Evolutionary conservation across 192 early-diverging fungal genomes (phyloP), one percentile per base, ranked within the genome.

Genomic region (Pilaira anomala): DNA sequence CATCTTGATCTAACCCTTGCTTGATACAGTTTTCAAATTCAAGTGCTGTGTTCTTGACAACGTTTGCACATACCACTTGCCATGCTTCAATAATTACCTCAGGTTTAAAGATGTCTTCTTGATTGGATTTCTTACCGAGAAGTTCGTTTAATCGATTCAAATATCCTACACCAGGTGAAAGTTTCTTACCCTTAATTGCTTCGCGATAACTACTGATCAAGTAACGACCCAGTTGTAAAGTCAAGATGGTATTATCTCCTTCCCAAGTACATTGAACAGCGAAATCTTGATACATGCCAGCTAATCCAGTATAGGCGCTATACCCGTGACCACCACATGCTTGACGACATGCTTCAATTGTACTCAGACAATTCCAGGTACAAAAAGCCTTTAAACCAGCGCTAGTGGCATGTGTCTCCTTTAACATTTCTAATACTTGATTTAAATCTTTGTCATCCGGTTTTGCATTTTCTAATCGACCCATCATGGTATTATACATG

Each of bases 371-470:
- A 69, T 86, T 90, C 89, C 93, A 94, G 5, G 94, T 96, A 74
- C 91, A 93, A 69, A 94, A 93, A 44, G 91, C 92, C 77, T 96
- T 96, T 59, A 96, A 80, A 45, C 94, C 94, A 14, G 92, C 91
- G 46, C 85, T 87, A 48, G 94, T 94, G 22, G 91, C 91, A 68
- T 96, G 94, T 19, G 93, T 88, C 69, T 94, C 92, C 79, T 92
- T 95, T 61, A 95, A 82, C 33, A 81, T 81, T 63, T 90, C 88
- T 53, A 94, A 79, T 18, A 86, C 84, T 8, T 84, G 78, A 0
- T 74, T 68, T 18, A 85, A 67, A 30, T 81, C 76, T 48, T 79
- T 77, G 62, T 88, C 85, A 46, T 81, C 81, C 4, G 84, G 79
- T 26, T 78, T 70, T 25, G 88, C 80, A 8, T 73, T 79, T 64